Conservation (phyloP, 108 stramenopile species). For the Discostella pseudostelligera region DNA sequence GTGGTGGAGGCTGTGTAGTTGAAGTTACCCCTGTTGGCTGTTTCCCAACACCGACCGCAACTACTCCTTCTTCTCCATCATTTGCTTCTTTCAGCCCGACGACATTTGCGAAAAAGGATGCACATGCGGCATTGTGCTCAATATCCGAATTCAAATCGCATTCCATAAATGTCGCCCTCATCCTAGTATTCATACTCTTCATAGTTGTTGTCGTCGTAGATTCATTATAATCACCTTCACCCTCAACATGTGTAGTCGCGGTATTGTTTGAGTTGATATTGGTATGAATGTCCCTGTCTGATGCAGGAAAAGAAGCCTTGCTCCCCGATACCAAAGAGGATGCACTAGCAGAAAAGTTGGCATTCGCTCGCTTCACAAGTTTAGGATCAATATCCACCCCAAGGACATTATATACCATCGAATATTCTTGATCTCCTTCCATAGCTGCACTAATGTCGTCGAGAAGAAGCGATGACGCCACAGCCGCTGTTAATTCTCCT, state of each 20-base stretch:
- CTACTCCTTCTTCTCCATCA: not conserved
- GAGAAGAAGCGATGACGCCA: constrained; percentile 20
- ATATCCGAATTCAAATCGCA: constrained; percentile 36
- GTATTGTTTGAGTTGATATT: no score
- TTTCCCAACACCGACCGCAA: no score
- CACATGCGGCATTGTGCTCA: constrained; percentile 29
- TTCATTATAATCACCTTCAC: no score
- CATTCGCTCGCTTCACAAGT: constrained; percentile 45
- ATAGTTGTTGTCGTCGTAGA: not conserved
- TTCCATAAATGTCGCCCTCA: constrained; percentile 24
- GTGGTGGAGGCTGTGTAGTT: not conserved
- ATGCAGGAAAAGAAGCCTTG: not conserved
- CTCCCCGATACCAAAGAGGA: not conserved
- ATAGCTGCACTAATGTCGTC: not conserved
- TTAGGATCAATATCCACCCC: constrained; percentile 53
- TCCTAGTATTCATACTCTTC: not conserved
- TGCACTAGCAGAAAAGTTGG: constrained; percentile 20
- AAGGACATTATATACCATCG: constrained; percentile 28
- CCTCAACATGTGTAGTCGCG: no score
- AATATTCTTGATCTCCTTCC: not conserved
- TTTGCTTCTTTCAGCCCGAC: not conserved
- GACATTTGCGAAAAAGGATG: constrained; percentile 15
- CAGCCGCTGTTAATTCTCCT: constrained; percentile 52
- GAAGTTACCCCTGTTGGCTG: no score
- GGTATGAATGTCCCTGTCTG: not conserved